A percentile compares a stretch with the other conserved stretches of the same genome.
These are phyloP conservation scores for Alternaria conjuncta DNA, from an alignment of 2,329 filamentous ascomycete genomes.

Conservation along the genomic window DNA sequence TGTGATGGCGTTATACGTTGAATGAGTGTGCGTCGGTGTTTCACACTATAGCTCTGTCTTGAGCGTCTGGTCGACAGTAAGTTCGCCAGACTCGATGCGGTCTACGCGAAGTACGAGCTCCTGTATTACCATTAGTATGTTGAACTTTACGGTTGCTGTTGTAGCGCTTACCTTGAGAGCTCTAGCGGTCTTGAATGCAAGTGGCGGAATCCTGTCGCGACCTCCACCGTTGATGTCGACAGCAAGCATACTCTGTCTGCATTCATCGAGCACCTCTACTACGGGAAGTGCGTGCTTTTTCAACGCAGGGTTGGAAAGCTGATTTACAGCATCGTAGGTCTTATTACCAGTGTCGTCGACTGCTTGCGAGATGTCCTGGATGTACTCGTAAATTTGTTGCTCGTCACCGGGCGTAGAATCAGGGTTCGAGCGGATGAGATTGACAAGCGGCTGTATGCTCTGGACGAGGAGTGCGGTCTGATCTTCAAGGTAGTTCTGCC, in stretches of 20 bases:
- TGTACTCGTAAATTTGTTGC: slow-evolving; percentile 68
- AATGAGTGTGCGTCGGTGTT: not conserved
- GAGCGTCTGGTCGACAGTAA: slow-evolving; percentile 43
- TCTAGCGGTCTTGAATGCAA: slow-evolving; percentile 85
- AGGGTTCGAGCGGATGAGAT: slow-evolving; percentile 63
- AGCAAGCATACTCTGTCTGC: slow-evolving; percentile 70
- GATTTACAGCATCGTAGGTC: slow-evolving; percentile 61
- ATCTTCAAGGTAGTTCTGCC: slow-evolving; percentile 77
- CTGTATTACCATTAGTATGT: slow-evolving; percentile 30
- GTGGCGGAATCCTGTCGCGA: slow-evolving; percentile 72
- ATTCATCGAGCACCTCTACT: slow-evolving; percentile 65
- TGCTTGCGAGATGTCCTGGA: slow-evolving; percentile 72
- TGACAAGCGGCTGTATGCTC: slow-evolving; percentile 81
- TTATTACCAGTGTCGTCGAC: slow-evolving; percentile 73
- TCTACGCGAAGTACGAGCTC: slow-evolving; percentile 52
- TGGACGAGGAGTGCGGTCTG: slow-evolving; percentile 80
- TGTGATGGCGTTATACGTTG: not conserved
- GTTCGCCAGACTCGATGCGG: slow-evolving; percentile 49
- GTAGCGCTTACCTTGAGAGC: slow-evolving; percentile 69
- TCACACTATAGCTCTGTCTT: slow-evolving; percentile 38
- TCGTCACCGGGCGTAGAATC: slow-evolving; percentile 39
- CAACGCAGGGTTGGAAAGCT: slow-evolving; percentile 59
- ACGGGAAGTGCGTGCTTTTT: slow-evolving; percentile 59
- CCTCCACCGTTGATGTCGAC: slow-evolving; percentile 65
- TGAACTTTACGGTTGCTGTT: not conserved